Base-by-base conservation (phyloP, 176 grass and related monocot genomes). In the Rhynchospora breviuscula region DNA sequence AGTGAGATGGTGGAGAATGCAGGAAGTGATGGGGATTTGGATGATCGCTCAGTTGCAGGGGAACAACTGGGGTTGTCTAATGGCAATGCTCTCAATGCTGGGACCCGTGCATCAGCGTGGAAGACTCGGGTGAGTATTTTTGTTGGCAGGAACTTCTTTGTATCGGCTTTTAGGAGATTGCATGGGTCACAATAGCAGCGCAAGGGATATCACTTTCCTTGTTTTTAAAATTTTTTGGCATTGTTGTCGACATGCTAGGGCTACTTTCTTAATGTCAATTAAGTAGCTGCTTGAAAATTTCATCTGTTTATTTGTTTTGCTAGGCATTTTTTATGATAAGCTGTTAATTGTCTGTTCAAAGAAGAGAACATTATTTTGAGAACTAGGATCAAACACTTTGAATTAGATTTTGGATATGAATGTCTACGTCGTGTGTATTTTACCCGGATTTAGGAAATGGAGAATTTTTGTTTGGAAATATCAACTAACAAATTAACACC, bases 1-100 rank as follows among this genome's bases (percentile, higher is more conserved):
- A 77, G 10, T 8, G 76, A 77, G 33, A 47, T 81, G 45, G 60
- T 82, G 52, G 97, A 96, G 83, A 89, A 89, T 57, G 87, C 81
- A 2, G 78, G 79, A 26, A 78, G 81, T 2, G 83, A 70, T 0
- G 91, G 72, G 62, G 94, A 93, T 80, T 85, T 82, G 84, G 84
- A 85, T 15, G 73, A 78, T 31, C 73, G 14, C 49, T 78, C 73
- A 3, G 51, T 78, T 21, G 47, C 9, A 8, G 91, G 87, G 47
- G 89, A 87, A 80, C 60, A 68, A 66, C 63, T 67, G 12, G 62
- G 61, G 17, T 18, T 0, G 11, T 66, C 44, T 68, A 65, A 10
- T 66, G 19, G 61, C 14, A 66, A 29, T 26, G 17, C 44, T 82
- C 44, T 48, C 56, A 82, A 35, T 15, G 19, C 45, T 4, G 60